Evolutionary conservation across 2,329 filamentous ascomycete species (phyloP).

Genomic region (Colletotrichum horii): DNA sequence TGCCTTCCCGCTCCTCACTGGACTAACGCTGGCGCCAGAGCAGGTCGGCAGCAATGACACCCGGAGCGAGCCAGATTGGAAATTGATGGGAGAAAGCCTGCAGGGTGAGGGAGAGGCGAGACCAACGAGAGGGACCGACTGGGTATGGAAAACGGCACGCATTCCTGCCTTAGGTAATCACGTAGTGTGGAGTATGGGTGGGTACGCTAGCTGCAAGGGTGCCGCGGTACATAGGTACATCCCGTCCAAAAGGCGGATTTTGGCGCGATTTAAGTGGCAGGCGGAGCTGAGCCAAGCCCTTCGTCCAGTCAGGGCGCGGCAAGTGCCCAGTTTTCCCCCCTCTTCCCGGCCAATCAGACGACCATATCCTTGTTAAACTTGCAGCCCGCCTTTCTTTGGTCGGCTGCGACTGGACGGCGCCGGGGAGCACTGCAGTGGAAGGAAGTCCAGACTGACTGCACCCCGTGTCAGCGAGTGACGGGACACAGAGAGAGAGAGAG

Average conservation of each 20-base stretch:
- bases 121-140: background rate
- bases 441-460: background rate
- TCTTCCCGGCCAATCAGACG: slow-evolving; percentile 3
- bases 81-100: background rate
- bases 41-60: background rate
- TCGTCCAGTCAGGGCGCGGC: slow-evolving; percentile 9
- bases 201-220: background rate
- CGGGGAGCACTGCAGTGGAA: background rate
- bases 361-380: background rate
- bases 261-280: slow-evolving; percentile 6
- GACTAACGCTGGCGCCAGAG: background rate
- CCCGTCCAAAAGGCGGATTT: background rate
- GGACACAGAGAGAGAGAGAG: background rate
- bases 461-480: background rate
- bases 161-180: background rate
- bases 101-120: background rate
- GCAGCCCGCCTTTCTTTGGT: background rate
- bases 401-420: background rate
- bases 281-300: background rate
- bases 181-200: background rate
- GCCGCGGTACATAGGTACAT: background rate
- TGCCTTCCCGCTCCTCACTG: background rate
- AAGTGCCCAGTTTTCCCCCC: background rate
- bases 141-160: background rate
- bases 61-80: background rate